phyloP scores from a whole-genome alignment of 805 yeast species.

The Metschnikowia sp. region DNA sequence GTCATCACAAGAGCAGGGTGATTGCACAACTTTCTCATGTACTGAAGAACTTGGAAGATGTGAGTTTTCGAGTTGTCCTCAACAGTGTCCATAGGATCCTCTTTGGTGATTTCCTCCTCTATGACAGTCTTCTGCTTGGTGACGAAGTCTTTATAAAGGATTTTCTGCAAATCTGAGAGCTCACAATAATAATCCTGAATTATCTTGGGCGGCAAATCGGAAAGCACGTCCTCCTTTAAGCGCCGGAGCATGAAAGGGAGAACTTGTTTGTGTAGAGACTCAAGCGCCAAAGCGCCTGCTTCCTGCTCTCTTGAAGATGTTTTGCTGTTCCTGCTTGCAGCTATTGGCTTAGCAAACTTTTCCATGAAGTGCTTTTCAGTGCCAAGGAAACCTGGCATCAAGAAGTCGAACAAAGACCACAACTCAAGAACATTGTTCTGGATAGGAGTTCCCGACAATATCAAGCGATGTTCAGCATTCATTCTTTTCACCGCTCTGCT shows the following conservation, averaged over 20 bases:
- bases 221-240: constrained; percentile 90
- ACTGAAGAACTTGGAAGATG: constrained; percentile 94
- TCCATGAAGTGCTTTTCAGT: constrained; percentile 92
- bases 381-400: constrained; percentile 98
- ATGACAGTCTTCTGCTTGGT: constrained; percentile 75
- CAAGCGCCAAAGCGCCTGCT: constrained; percentile 93
- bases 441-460: constrained; percentile 95
- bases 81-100: constrained; percentile 28
- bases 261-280: constrained; percentile 93
- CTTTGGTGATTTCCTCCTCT: constrained; percentile 51
- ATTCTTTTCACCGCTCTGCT: constrained; percentile 83
- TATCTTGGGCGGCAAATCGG: constrained; percentile 96
- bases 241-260: constrained; percentile 95
- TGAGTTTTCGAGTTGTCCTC: constrained; percentile 71
- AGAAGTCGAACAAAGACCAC: constrained; percentile 95
- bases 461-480: constrained; percentile 82
- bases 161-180: constrained; percentile 83
- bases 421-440: constrained; percentile 94
- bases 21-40: constrained; percentile 94
- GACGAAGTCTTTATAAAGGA: constrained; percentile 84
- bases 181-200: constrained; percentile 98
- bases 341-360: constrained; percentile 95
- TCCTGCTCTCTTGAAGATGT: constrained; percentile 92
- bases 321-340: constrained; percentile 86
- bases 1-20: constrained; percentile 90